phyloP scores from a whole-genome alignment of 805 yeast species.

The Dipodascopsis uninucleata region DNA sequence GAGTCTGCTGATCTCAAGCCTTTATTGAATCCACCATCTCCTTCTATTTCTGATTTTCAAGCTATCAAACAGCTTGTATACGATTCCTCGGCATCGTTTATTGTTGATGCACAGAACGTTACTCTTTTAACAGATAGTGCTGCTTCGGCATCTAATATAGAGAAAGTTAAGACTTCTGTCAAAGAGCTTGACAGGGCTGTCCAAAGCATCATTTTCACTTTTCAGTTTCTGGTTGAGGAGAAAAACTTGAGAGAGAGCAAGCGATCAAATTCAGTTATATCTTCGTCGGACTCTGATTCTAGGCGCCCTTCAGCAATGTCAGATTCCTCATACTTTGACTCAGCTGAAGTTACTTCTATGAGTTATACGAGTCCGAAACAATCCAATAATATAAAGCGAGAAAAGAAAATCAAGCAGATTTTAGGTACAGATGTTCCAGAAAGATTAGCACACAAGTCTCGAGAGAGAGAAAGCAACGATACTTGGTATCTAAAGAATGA shows the following conservation, averaged over 20 bases:
- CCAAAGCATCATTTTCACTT: conserved; percentile 11
- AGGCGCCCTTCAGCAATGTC: neutral
- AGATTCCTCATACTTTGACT: neutral
- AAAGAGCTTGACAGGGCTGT: conserved; percentile 14
- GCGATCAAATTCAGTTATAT: neutral
- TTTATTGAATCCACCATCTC: conserved; percentile 16
- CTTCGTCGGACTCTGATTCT: neutral
- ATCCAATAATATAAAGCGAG: conserved; percentile 10
- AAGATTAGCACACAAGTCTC: conserved; percentile 4
- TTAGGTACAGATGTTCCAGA: conserved; percentile 22
- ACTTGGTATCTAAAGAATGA: conserved; percentile 56
- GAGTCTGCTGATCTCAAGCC: conserved; percentile 33
- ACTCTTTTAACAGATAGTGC: conserved; percentile 41
- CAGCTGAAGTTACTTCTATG: neutral
- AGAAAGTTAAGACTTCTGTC: conserved; percentile 2
- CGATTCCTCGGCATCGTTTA: conserved; percentile 47
- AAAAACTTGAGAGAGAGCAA: conserved; percentile 9
- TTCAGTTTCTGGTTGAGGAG: conserved; percentile 25
- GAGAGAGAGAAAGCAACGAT: conserved; percentile 30
- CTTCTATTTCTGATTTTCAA: conserved; percentile 50
- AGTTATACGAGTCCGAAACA: neutral
- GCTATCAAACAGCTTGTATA: conserved; percentile 71
- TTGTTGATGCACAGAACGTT: conserved; percentile 65
- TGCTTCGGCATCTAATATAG: conserved; percentile 2
- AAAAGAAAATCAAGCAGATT: conserved; percentile 15